Conservation (phyloP, 2,329 filamentous ascomycete genomes). For the Pestalotiopsis fici region DNA sequence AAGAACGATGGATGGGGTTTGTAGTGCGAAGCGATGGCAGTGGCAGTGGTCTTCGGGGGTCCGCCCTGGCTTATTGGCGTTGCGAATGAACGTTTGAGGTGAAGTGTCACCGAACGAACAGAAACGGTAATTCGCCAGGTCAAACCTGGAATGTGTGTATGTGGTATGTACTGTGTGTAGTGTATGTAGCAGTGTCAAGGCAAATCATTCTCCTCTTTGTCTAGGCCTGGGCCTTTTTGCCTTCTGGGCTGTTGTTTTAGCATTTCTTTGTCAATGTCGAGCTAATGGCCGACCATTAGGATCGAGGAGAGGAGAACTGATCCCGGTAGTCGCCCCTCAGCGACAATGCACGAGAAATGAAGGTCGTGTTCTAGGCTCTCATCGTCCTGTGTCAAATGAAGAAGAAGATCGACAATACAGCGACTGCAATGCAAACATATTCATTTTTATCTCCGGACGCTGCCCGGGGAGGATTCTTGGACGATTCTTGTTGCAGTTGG, state of each 20-base stretch:
- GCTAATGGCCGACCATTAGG: background rate
- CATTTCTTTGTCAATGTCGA: constrained; percentile 2
- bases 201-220: no score
- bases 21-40: background rate
- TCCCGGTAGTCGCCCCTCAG: constrained; percentile 2
- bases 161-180: no score
- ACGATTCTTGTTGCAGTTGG: background rate
- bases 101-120: background rate
- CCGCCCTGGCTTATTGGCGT: background rate
- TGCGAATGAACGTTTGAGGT: background rate
- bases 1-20: background rate
- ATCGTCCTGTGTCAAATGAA: background rate
- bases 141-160: background rate
- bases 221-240: no score
- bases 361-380: constrained; percentile 6
- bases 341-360: background rate
- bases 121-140: background rate
- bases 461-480: background rate
- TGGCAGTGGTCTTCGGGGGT: background rate
- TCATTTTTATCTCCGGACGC: background rate
- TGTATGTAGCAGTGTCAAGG: background rate
- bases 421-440: no score
- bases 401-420: constrained; percentile 1
- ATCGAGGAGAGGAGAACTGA: background rate
- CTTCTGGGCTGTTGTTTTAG: background rate